Percentiles rank a stretch among this genome's conserved stretches.
Conservation (phyloP, 441 rosid species). For the Jatropha multifida region DNA sequence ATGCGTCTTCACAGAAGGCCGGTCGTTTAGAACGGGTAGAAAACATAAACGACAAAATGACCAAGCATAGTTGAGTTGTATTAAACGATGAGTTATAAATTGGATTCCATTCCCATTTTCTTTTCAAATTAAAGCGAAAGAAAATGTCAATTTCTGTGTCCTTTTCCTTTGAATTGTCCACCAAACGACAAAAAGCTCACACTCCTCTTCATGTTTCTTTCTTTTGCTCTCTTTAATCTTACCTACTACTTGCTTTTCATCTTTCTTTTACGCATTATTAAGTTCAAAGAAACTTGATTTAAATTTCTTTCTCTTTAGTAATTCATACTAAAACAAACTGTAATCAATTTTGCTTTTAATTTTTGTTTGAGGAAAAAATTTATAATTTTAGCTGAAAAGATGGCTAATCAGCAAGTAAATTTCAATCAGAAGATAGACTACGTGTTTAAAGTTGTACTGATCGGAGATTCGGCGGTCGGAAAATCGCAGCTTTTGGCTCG, state of each 20-base stretch:
- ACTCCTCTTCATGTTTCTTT: not conserved
- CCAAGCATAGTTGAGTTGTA: no score
- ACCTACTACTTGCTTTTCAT: not conserved
- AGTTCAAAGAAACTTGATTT: not conserved
- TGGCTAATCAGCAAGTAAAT: conserved; percentile 32
- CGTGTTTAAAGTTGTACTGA: conserved; percentile 42
- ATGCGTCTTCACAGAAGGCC: no score
- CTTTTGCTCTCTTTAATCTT: not conserved
- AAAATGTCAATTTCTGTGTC: no score
- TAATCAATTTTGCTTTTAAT: not conserved
- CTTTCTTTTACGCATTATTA: not conserved
- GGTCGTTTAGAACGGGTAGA: no score
- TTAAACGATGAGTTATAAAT: no score
- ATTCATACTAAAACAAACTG: not conserved
- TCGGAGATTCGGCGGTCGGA: conserved; percentile 48
- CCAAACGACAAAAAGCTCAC: not conserved
- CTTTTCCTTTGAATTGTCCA: not conserved
- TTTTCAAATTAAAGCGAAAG: not conserved
- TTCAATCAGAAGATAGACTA: conserved; percentile 44
- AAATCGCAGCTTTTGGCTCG: conserved; percentile 50
- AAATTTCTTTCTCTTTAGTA: not conserved
- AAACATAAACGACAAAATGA: no score
- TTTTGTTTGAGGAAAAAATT: not conserved
- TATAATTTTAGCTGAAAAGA: not conserved
- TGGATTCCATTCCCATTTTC: not conserved